phyloP scores from a whole-genome alignment of 2,329 filamentous ascomycete genomes.

The Paecilomyces fulvus region DNA sequence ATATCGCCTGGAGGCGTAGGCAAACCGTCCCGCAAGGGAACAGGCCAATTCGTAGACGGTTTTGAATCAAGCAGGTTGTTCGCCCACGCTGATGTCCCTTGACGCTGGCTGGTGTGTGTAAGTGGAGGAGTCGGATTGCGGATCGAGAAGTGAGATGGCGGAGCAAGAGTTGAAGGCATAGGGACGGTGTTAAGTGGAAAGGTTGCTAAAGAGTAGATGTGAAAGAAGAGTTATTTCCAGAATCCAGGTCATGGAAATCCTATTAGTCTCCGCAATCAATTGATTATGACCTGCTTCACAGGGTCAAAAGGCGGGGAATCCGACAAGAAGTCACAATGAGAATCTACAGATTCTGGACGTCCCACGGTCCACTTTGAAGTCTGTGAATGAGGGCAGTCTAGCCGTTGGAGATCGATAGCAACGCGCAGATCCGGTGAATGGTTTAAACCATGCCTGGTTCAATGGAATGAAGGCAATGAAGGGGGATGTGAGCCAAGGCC shows the following conservation, averaged over 20 bases:
- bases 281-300: not conserved
- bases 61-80: slow-evolving; percentile 6
- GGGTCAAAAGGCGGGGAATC: not conserved
- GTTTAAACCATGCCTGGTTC: slow-evolving; percentile 14
- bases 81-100: slow-evolving; percentile 7
- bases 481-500: slow-evolving; percentile 9
- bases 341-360: not conserved
- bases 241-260: slow-evolving; percentile 13
- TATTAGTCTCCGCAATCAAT: slow-evolving; percentile 1
- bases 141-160: slow-evolving; percentile 18
- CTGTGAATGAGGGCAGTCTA: slow-evolving; percentile 8
- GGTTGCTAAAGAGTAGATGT: slow-evolving; percentile 7
- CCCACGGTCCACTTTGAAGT: not conserved
- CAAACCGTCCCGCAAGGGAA: slow-evolving; percentile 32
- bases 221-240: slow-evolving; percentile 4
- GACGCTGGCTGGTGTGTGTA: slow-evolving; percentile 10
- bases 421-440: slow-evolving; percentile 18
- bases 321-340: not conserved
- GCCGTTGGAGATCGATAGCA: slow-evolving; percentile 10
- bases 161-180: slow-evolving; percentile 26
- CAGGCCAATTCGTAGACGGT: slow-evolving; percentile 22
- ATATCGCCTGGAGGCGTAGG: slow-evolving; percentile 35
- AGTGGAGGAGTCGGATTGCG: slow-evolving; percentile 19
- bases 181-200: slow-evolving; percentile 10
- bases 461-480: slow-evolving; percentile 25